These are phyloP conservation scores for Mariannaea sp. DNA, from an alignment of 2,329 filamentous ascomycete species.

Conservation along the genomic window DNA sequence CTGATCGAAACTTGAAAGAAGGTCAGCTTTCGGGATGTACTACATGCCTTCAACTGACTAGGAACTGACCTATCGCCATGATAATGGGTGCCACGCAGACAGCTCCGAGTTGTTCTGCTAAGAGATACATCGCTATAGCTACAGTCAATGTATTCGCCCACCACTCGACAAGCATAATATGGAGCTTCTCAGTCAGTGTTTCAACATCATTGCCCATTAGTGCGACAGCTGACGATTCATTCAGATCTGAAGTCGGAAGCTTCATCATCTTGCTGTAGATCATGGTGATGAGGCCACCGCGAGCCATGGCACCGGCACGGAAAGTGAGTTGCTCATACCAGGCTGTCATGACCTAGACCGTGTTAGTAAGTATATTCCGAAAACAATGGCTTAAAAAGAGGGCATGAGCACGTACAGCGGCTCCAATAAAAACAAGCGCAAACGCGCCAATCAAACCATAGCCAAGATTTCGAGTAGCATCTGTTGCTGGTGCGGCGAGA, in stretches of 20 bases:
- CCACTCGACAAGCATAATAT: conserved; percentile 38
- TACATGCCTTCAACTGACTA: background rate
- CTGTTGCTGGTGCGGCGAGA: conserved; percentile 32
- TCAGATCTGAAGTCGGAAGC: conserved; percentile 34
- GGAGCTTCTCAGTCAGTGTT: conserved; percentile 36
- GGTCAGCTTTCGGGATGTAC: background rate
- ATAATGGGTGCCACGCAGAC: conserved; percentile 42
- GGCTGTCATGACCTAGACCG: conserved; percentile 35
- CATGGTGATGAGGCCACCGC: conserved; percentile 39
- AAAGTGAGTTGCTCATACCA: conserved; percentile 43
- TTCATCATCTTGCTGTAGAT: conserved; percentile 40
- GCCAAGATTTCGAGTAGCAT: conserved; percentile 35
- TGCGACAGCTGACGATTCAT: conserved; percentile 38
- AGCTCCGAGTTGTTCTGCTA: conserved; percentile 40
- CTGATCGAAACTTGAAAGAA: conserved; percentile 28
- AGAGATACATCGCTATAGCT: conserved; percentile 39
- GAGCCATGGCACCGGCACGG: conserved; percentile 38
- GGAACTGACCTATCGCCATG: conserved; percentile 38
- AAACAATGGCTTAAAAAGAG: no score
- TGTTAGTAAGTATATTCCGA: background rate
- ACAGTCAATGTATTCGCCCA: conserved; percentile 42
- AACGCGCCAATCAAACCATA: conserved; percentile 43
- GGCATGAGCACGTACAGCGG: conserved; percentile 34
- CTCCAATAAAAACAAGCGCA: conserved; percentile 40
- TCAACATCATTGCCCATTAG: conserved; percentile 43